Evolutionary conservation across 2,329 filamentous ascomycete genomes (phyloP).

Genomic region (Penicillium psychrosexuale): DNA sequence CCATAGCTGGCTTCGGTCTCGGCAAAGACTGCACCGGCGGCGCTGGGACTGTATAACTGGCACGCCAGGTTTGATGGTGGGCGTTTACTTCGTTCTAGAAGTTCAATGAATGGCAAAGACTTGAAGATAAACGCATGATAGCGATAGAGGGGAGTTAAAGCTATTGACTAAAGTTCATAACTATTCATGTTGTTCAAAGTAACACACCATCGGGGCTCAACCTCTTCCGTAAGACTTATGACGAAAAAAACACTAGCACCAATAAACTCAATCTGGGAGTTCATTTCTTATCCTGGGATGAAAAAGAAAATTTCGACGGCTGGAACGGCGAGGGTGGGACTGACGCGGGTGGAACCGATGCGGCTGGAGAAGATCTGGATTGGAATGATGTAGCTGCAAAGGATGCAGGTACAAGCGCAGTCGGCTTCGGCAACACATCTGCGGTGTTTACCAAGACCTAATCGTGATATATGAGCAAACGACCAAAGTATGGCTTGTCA

Average conservation of each 20-base stretch:
- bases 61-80: too few species aligned
- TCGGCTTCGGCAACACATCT: not conserved
- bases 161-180: not conserved
- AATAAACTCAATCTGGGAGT: too few species aligned
- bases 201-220: not conserved
- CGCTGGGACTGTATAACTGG: too few species aligned
- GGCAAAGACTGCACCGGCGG: too few species aligned
- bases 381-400: not conserved
- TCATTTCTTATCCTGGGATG: not conserved
- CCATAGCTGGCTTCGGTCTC: too few species aligned
- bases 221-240: not conserved
- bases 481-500: not conserved
- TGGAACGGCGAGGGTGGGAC: not conserved
- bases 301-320: not conserved
- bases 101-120: not conserved
- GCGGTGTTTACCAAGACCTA: not conserved
- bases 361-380: too few species aligned
- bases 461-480: not conserved
- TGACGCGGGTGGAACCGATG: not conserved
- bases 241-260: not conserved
- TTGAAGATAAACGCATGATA: not conserved
- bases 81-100: too few species aligned
- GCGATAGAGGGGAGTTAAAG: not conserved
- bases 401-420: not conserved
- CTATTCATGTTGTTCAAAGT: not conserved